These are phyloP conservation scores for Gnaphalium uliginosum DNA, from an alignment of 129 eudicot species.

Conservation along the genomic window DNA sequence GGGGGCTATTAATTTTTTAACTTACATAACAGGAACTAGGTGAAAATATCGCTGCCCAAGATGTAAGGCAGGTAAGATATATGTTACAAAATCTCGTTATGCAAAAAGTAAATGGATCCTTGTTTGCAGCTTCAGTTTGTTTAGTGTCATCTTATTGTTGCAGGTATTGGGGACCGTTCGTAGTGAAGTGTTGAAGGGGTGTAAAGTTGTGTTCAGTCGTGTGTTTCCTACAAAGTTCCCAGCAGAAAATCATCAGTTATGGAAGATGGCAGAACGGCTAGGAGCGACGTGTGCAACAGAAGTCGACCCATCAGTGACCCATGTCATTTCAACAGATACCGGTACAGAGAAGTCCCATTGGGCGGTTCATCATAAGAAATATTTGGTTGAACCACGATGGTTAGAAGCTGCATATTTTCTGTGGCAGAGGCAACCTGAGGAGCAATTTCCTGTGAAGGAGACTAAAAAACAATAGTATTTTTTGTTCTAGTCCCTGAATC, in stretches of 20 bases:
- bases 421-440: conserved; percentile 13
- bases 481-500: neutral
- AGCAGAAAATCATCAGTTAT: conserved; percentile 51
- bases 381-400: conserved; percentile 9
- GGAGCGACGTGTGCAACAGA: conserved; percentile 69
- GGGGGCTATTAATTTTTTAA: neutral
- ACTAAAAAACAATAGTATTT: neutral
- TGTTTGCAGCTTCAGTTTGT: neutral
- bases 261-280: conserved; percentile 76
- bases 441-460: neutral
- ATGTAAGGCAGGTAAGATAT: conserved; percentile 61
- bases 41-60: conserved; percentile 48
- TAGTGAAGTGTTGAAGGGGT: conserved; percentile 61
- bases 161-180: conserved; percentile 56
- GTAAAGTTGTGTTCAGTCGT: conserved; percentile 66
- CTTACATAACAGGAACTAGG: conserved; percentile 43
- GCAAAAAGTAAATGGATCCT: neutral
- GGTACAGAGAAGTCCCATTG: conserved; percentile 54
- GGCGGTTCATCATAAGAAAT: conserved; percentile 6
- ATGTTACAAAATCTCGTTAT: neutral
- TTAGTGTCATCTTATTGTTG: neutral
- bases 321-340: conserved; percentile 61
- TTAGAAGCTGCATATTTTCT: conserved; percentile 8
- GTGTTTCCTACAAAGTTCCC: conserved; percentile 48
- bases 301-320: conserved; percentile 61